Base-by-base conservation (phyloP, 495 filamentous ascomycete species). In the Penicillium samsonianum region DNA sequence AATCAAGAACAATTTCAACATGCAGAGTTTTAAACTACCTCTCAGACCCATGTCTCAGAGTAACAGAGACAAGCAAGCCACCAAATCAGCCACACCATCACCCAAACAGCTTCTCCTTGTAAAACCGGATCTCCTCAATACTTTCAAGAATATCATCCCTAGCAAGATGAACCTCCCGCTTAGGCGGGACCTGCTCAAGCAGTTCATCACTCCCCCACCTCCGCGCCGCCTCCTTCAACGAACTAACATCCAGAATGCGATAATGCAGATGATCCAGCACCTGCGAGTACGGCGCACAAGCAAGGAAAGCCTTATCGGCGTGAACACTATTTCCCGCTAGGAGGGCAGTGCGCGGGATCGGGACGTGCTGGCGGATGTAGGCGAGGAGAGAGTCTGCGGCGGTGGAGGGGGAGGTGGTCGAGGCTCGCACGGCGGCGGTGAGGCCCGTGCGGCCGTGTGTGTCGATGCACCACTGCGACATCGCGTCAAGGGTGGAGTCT, bases 261-360 rank as follows among this genome's bases (percentile, higher is more conserved):
- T 98, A 90, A 75, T 93, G 88, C 48, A 98, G 77, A 69, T 92
- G 81, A 45, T 89, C 82, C 47, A 90, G 65, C 4, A 96, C 83
- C 49, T 76, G 71, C 19, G 80, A 82, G 64, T 92, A 98, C 0
- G 91, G 90, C 31, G 75, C 78, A 59, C 86, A 84, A 7, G 81
- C 75, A 52, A 98, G 79, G 67, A 98, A 98, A 10, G 86, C 85
- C 61, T 84, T 87, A 69, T 98, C 94, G 5, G 87, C 88, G 67
- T 98, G 94, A 9, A 98, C 89, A 31, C 86, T 91, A 71, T 96
- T 98, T 5, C 94, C 94, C 0, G 94, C 92, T 41, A 98, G 75
- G 61, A 97, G 69, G 4, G 84, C 92, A 26, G 67, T 78, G 26
- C 82, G 76, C 4, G 79, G 75, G 41, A 85, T 69, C 0, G 90